Evolutionary conservation across 495 filamentous ascomycete genomes (phyloP), one percentile per base, ranked within the genome.

Genomic region (Eremomyces bilateralis): DNA sequence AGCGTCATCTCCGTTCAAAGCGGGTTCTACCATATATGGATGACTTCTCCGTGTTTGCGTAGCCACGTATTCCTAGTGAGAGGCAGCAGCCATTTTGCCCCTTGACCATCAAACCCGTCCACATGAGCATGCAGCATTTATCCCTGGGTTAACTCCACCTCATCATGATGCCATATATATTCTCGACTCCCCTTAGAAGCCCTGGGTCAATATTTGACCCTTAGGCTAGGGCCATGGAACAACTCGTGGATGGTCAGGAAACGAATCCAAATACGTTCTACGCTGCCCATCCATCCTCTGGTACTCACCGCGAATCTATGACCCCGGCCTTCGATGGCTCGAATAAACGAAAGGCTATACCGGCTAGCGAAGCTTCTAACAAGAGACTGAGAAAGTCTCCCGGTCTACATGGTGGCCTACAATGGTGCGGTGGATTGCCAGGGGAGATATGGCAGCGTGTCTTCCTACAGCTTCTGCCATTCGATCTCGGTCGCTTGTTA

Each of bases 401-500:
- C 24, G 24, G 24, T 8, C 13, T 13, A 28, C 13, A 28, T 28
- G 24, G 8, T 28, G 13, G 8, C 8, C 24, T 28, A 28, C 8
- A 28, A 8, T 8, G 8, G 24, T 28, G 24, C 13, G 24, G 8
- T 13, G 13, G 24, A 28, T 28, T 32, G 30, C 30, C 30, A 5
- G 12, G 12, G 6, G 12, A 17, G 6, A 17, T 32, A 6, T 32
- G 30, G 30, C 54, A 58, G 38, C 41, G 50, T 30, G 36, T 58
- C 20, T 56, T 56, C 44, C 37, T 43, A 21, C 46, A 37, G 8
- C 42, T 54, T 22, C 36, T 43, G 4, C 47, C 51, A 13, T 30
- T 34, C 22, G 39, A 34, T 21, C 51, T 58, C 28, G 38, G 40
- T 34, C 49, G 49, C 34, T 44, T 54, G 34, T 35, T 51, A 21